A percentile compares a stretch with the other conserved stretches of the same genome.
These are phyloP conservation scores for Cucurbita pepo DNA, from an alignment of 306 rosid species.

Conservation along the genomic window DNA sequence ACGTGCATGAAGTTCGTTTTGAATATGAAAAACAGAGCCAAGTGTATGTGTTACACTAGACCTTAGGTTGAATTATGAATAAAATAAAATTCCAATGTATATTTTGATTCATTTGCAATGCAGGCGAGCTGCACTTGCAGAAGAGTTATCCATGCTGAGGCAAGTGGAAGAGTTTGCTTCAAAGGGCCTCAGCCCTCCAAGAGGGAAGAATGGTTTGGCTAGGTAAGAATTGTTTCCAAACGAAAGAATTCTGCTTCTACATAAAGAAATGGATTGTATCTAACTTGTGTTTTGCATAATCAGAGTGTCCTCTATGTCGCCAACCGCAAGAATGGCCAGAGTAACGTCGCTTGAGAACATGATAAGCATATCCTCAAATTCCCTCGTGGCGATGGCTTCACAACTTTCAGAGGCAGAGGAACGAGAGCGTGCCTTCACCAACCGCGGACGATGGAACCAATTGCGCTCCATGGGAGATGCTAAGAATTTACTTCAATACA, in stretches of 20 bases:
- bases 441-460: conserved; percentile 97
- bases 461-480: conserved; percentile 99
- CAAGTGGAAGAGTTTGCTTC: conserved; percentile 83
- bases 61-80: conserved; percentile 3
- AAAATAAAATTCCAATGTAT: not conserved
- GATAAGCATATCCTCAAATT: conserved; percentile 87
- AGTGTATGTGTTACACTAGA: conserved; percentile 48
- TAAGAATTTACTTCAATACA: conserved; percentile 84
- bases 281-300: conserved; percentile 14
- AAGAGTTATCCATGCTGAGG: conserved; percentile 85
- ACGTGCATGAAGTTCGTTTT: conserved; percentile 95
- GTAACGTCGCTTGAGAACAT: conserved; percentile 87
- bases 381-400: conserved; percentile 98
- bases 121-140: conserved; percentile 98
- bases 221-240: conserved; percentile 28
- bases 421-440: conserved; percentile 84
- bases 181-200: conserved; percentile 91
- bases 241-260: conserved; percentile 7
- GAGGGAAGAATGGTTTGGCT: conserved; percentile 81
- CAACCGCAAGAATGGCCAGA: conserved; percentile 91
- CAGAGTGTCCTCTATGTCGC: conserved; percentile 93
- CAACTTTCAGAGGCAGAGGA: conserved; percentile 99
- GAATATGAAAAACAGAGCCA: conserved; percentile 98
- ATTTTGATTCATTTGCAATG: conserved; percentile 11
- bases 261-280: conserved; percentile 5